These are phyloP conservation scores for Rhizopus microsporus DNA, from an alignment of 371 early-diverging fungal genomes.

Conservation along the genomic window DNA sequence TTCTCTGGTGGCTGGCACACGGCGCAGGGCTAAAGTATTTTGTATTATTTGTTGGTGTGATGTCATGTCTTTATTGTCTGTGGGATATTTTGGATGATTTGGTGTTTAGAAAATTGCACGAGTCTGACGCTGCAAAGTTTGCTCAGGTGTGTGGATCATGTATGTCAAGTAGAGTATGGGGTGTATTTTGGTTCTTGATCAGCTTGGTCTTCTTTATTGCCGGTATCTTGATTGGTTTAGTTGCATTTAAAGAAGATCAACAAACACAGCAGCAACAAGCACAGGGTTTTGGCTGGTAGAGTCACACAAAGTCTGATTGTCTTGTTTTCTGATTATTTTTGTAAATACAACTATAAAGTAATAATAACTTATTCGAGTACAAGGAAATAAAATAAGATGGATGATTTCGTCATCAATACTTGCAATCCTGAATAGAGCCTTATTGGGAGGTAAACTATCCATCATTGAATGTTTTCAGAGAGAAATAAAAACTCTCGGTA, in stretches of 20 bases:
- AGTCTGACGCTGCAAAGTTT: conserved; percentile 91
- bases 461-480: too few species aligned
- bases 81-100: conserved; percentile 96
- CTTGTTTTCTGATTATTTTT: too few species aligned
- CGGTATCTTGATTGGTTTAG: conserved; percentile 79
- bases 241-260: conserved; percentile 69
- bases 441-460: too few species aligned
- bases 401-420: too few species aligned
- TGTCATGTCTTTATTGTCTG: conserved; percentile 88
- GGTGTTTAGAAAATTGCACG: conserved; percentile 85
- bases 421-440: too few species aligned
- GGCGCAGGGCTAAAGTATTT: conserved; percentile 81
- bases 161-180: conserved; percentile 85
- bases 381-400: too few species aligned
- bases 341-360: too few species aligned
- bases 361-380: too few species aligned
- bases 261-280: conserved; percentile 35
- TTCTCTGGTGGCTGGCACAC: conserved; percentile 84
- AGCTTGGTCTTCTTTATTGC: conserved; percentile 77
- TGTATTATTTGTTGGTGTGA: conserved; percentile 89
- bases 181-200: conserved; percentile 86
- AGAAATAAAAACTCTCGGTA: too few species aligned
- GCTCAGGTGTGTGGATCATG: conserved; percentile 79
- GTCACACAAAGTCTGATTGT: too few species aligned
- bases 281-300: conserved; percentile 34